Evolutionary conservation across 2,329 filamentous ascomycete species (phyloP), one percentile per base, ranked within the genome.

Genomic region (Xylaria sp.): DNA sequence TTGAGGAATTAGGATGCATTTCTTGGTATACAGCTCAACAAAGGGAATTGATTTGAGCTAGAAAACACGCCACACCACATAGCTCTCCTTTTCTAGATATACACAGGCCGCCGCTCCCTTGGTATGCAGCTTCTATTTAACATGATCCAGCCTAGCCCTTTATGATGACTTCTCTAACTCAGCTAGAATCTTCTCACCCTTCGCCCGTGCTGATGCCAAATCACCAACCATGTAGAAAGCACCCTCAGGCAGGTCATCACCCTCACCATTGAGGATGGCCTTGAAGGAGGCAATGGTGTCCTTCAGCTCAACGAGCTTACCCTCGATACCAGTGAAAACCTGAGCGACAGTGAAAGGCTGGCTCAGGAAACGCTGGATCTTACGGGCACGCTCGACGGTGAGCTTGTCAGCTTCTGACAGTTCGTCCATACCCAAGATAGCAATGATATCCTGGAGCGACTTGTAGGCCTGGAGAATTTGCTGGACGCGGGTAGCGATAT

Each of bases 391-490:
- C 92, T 99, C 96, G 89, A 99, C 96, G 79, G 96, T 98, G 80
- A 99, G 91, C 92, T 99, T 98, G 86, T 99, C 96, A 79, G 93
- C 92, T 89, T 98, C 96, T 75, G 96, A 98, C 86, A 99, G 87
- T 84, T 99, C 96, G 85, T 99, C 96, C 96, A 99, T 98, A 92
- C 95, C 95, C 83, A 98, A 87, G 94, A 99, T 99, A 85, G 96
- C 96, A 89, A 98, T 98, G 91, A 99, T 99, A 88, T 99, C 96
- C 88, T 99, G 96, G 77, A 99, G 93, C 75, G 95, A 98, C 93
- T 98, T 98, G 93, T 99, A 99, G 90, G 98, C 96, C 88, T 99
- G 96, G 83, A 99, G 92, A 86, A 98, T 98, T 88, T 97, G 94
- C 89, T 99, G 96, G 81, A 99, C 96, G 79, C 91, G 91, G 83